Evolutionary conservation across 2,329 filamentous ascomycete species (phyloP), one percentile per base, ranked within the genome.

Genomic region (Aspergillus sergii): DNA sequence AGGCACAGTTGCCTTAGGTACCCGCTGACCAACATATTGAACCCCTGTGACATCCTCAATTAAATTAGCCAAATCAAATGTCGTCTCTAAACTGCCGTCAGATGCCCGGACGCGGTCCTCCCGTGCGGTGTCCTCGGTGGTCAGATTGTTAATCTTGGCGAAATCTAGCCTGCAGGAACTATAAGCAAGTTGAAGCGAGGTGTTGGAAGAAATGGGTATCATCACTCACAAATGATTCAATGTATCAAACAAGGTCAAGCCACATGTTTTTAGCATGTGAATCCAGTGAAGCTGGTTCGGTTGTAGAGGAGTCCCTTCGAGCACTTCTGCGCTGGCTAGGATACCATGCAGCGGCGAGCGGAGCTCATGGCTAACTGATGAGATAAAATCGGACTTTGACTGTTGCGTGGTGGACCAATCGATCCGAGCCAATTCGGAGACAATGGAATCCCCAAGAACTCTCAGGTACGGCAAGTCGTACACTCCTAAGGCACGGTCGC

Each of bases 301-400:
- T 57, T 78, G 77, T 9, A 74, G 74, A 19, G 71, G 70, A 2
- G 81, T 84, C 4, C 82, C 81, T 4, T 79, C 75, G 4, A 86
- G 68, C 10, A 85, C 78, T 64, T 86, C 84, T 1, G 80, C 75
- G 19, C 81, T 84, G 1, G 81, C 83, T 14, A 82, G 72, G 30
- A 81, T 79, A 32, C 80, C 83, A 60, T 82, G 84, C 36, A 81
- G 72, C 26, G 78, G 84, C 41, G 72, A 80, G 5, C 83, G 75
- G 11, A 86, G 73, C 64, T 86, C 84, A 66, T 86, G 84, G 34
- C 79, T 82, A 28, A 86, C 82, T 0, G 80, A 82, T 0, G 81
- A 80, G 14, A 86, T 79, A 46, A 86, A 84, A 11, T 84, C 83
- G 0, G 80, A 79, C 64, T 86, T 86, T 11, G 82, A 78, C 58